A percentile compares a stretch with the other conserved stretches of the same genome.
Evolutionary conservation across 306 rosid genomes (phyloP).

Genomic region (Carpinus fangiana): DNA sequence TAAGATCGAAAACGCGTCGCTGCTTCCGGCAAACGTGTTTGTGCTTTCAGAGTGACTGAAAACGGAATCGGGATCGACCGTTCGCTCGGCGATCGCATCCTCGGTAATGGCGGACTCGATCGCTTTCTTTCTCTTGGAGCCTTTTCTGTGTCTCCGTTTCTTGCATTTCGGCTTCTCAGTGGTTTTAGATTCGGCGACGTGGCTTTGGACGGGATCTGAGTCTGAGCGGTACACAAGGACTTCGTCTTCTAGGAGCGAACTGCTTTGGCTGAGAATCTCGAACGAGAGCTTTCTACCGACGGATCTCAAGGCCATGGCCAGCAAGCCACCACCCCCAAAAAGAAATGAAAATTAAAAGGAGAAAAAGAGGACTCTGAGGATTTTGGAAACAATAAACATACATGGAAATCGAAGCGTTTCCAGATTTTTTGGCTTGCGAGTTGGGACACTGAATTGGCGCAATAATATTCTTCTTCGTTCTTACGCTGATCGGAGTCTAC

Average conservation of each 20-base stretch:
- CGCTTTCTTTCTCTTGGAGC: conserved; percentile 47
- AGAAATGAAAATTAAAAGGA: neutral
- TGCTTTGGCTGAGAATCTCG: conserved; percentile 56
- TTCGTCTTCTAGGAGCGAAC: conserved; percentile 37
- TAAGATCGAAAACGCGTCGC: conserved; percentile 22
- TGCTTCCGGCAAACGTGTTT: neutral
- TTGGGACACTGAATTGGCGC: neutral
- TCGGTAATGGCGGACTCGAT: conserved; percentile 42
- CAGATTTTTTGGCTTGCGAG: neutral
- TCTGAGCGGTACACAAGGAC: conserved; percentile 23
- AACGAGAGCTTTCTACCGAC: conserved; percentile 60
- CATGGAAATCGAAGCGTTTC: neutral
- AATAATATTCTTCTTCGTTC: neutral
- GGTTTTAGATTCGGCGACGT: conserved; percentile 15
- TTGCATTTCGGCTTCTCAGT: conserved; percentile 34
- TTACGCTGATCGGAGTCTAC: neutral
- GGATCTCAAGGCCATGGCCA: conserved; percentile 66
- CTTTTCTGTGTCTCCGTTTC: conserved; percentile 51
- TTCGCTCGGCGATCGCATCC: conserved; percentile 31
- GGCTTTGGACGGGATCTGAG: conserved; percentile 36
- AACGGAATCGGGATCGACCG: conserved; percentile 10
- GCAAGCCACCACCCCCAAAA: neutral
- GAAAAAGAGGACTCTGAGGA: neutral
- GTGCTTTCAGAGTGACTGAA: conserved; percentile 6
- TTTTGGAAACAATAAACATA: neutral